These are phyloP conservation scores for Allium cepa DNA, from an alignment of 106 monocot genomes.

Conservation along the genomic window DNA sequence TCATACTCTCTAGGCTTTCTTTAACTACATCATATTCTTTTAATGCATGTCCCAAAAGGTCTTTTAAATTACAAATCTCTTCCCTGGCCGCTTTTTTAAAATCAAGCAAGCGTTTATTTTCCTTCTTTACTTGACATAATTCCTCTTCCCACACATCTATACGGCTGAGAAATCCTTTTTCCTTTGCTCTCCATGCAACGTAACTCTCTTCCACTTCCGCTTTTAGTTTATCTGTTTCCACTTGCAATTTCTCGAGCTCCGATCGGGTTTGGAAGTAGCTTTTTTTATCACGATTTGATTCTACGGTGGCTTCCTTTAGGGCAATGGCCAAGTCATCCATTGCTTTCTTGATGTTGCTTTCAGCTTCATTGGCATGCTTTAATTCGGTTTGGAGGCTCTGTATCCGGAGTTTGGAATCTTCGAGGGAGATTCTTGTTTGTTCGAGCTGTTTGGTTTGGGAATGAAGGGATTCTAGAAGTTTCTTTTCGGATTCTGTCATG, in stretches of 20 bases:
- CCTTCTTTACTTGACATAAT: slow-evolving; percentile 31
- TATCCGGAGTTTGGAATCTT: slow-evolving; percentile 76
- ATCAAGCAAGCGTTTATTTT: slow-evolving; percentile 33
- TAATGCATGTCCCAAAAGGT: slow-evolving; percentile 75
- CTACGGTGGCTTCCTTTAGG: slow-evolving; percentile 55
- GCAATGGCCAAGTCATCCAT: slow-evolving; percentile 67
- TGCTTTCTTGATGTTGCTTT: slow-evolving; percentile 71
- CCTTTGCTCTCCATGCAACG: slow-evolving; percentile 53
- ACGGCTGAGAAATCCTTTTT: slow-evolving; percentile 47
- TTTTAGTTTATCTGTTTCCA: slow-evolving; percentile 32
- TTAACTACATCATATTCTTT: slow-evolving; percentile 63
- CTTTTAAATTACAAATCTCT: slow-evolving; percentile 58
- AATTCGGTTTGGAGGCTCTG: slow-evolving; percentile 27
- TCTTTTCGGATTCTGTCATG: slow-evolving; percentile 53
- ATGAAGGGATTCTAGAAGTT: slow-evolving; percentile 67
- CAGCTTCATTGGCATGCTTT: slow-evolving; percentile 34
- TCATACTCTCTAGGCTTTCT: slow-evolving; percentile 66
- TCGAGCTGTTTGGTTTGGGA: slow-evolving; percentile 76
- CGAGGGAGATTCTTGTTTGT: slow-evolving; percentile 62
- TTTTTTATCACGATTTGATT: slow-evolving; percentile 32
- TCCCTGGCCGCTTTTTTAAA: slow-evolving; percentile 35
- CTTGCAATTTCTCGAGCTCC: slow-evolving; percentile 24
- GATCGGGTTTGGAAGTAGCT: slow-evolving; percentile 17
- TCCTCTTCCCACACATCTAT: slow-evolving; percentile 60
- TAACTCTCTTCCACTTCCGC: slow-evolving; percentile 49